Conservation (phyloP, 2,329 filamentous ascomycete species). For the Endoconidiophora laricicola region DNA sequence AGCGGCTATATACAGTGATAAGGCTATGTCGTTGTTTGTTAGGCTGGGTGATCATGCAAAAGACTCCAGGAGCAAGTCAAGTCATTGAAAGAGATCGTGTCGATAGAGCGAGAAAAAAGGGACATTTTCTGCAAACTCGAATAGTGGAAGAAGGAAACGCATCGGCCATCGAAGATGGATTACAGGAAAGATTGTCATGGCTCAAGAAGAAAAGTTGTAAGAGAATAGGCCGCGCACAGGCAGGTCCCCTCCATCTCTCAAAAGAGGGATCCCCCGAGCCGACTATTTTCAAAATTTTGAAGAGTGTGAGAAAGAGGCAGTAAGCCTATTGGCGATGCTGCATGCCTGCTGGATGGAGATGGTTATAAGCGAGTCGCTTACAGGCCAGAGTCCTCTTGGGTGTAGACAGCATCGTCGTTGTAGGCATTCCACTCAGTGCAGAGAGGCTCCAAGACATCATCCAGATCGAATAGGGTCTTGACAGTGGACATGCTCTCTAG, state of each 20-base stretch:
- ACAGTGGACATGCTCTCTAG: slow-evolving; percentile 18
- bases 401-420: slow-evolving; percentile 11
- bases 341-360: neutral
- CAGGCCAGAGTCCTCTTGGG: slow-evolving; percentile 14
- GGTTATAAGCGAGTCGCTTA: slow-evolving; percentile 4
- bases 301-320: neutral
- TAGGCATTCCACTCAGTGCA: slow-evolving; percentile 13
- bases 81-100: neutral
- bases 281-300: neutral
- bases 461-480: slow-evolving; percentile 11
- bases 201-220: neutral
- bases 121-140: no score
- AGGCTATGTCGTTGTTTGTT: neutral
- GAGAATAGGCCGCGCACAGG: neutral
- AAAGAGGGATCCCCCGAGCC: neutral
- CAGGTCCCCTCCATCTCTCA: slow-evolving; percentile 5
- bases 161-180: slow-evolving; percentile 1
- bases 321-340: no score
- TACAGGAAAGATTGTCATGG: slow-evolving; percentile 1
- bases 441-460: slow-evolving; percentile 9
- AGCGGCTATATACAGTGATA: slow-evolving; percentile 5
- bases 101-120: neutral
- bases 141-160: neutral
- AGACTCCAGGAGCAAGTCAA: neutral
- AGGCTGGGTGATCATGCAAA: neutral